Percentiles rank a stretch among this genome's conserved stretches.
These are phyloP conservation scores for Buddleja alternifolia DNA, from an alignment of 257 asterid species.

Conservation along the genomic window DNA sequence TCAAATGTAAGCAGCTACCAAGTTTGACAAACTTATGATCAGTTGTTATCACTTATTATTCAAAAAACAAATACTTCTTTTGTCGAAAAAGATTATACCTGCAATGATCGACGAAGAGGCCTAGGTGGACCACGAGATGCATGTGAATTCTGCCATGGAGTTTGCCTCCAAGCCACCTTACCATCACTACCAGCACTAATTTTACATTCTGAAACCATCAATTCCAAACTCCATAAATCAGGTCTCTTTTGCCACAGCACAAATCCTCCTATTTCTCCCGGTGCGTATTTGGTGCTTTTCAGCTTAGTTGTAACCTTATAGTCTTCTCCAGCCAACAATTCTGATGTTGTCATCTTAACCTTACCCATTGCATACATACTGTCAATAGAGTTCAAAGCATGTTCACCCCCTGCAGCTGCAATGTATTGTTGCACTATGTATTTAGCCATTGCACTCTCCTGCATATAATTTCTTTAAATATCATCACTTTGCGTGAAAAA, in stretches of 20 bases:
- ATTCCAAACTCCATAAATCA: constrained; percentile 85
- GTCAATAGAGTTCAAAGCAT: constrained; percentile 29
- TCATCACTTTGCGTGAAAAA: too few species aligned
- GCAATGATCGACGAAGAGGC: constrained; percentile 89
- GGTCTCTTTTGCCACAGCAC: constrained; percentile 91
- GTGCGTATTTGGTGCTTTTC: constrained; percentile 51
- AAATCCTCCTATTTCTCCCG: constrained; percentile 86
- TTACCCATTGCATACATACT: constrained; percentile 41
- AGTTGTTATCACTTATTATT: too few species aligned
- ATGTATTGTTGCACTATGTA: constrained; percentile 71
- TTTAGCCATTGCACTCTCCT: constrained; percentile 69
- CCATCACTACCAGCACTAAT: constrained; percentile 95
- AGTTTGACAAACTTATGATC: constrained; percentile 32
- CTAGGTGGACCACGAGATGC: constrained; percentile 95
- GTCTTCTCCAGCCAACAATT: constrained; percentile 25
- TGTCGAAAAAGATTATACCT: constrained; percentile 45
- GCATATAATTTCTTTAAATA: constrained; percentile 20
- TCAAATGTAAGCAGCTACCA: constrained; percentile 38
- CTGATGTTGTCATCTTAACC: constrained; percentile 41
- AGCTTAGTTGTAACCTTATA: constrained; percentile 44
- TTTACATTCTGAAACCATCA: constrained; percentile 78
- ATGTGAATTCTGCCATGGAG: constrained; percentile 91
- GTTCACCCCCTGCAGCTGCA: constrained; percentile 50
- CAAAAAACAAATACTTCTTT: too few species aligned
- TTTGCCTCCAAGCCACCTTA: constrained; percentile 90